Conservation (phyloP, 177 flowering plant species). For the Tripterygium wilfordii region DNA sequence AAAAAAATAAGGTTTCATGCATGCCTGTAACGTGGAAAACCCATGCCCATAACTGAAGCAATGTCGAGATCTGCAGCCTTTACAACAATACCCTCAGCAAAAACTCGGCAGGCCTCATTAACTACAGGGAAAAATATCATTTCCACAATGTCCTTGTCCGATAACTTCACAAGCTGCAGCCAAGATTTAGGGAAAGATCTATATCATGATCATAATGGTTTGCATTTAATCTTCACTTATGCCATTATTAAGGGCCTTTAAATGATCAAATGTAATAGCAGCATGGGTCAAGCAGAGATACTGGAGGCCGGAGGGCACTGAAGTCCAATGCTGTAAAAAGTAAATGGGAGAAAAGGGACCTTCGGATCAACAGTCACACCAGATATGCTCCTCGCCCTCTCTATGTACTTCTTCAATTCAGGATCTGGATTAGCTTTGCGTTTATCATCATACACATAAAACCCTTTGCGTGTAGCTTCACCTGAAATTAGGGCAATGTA, state of each 20-base stretch:
- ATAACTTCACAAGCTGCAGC: constrained; percentile 53
- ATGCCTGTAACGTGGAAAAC: constrained; percentile 90
- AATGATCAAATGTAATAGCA: too few relatives aligned
- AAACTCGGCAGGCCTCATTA: constrained; percentile 90
- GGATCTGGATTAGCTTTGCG: constrained; percentile 92
- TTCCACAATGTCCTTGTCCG: constrained; percentile 81
- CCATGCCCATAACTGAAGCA: constrained; percentile 87
- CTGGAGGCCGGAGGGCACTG: neutral
- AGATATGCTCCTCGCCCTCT: constrained; percentile 74
- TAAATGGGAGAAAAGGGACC: constrained; percentile 39
- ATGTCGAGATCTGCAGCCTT: constrained; percentile 87
- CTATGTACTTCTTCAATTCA: constrained; percentile 68
- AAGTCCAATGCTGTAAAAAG: neutral
- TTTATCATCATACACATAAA: constrained; percentile 69
- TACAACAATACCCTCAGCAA: constrained; percentile 82
- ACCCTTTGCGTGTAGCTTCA: constrained; percentile 80
- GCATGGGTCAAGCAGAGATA: too few relatives aligned
- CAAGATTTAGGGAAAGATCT: constrained; percentile 3
- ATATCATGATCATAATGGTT: too few relatives aligned
- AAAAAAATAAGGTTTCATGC: neutral
- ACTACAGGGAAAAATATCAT: constrained; percentile 93
- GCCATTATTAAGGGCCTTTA: too few relatives aligned
- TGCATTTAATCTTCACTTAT: too few relatives aligned
- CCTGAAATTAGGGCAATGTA: constrained; percentile 42
- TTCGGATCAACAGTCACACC: constrained; percentile 65